A percentile compares a stretch with the other conserved stretches of the same genome.
phyloP scores from a whole-genome alignment of 2,329 filamentous ascomycete species.

The Sporothrix brasiliensis region DNA sequence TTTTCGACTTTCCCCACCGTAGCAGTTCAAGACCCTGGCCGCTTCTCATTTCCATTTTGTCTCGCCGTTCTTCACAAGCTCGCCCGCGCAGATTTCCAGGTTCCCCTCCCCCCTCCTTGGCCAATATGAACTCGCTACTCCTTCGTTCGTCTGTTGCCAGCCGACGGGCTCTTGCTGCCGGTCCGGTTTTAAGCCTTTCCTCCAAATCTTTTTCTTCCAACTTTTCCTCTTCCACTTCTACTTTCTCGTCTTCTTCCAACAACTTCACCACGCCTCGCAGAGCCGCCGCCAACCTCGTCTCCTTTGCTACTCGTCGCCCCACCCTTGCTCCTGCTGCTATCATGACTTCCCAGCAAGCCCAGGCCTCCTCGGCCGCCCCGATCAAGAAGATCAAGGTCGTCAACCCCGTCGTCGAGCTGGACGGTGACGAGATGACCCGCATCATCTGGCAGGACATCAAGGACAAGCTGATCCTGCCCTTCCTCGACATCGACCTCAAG shows the following conservation, averaged over 20 bases:
- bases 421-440: constrained; percentile 94
- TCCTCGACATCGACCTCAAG: constrained; percentile 96
- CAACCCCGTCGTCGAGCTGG: constrained; percentile 97
- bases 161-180: constrained; percentile 32
- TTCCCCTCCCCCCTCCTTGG: constrained; percentile 6
- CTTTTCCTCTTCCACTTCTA: constrained; percentile 30
- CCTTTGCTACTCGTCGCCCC: constrained; percentile 26
- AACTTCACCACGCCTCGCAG: constrained; percentile 26
- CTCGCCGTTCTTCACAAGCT: constrained; percentile 17
- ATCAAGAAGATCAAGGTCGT: constrained; percentile 95
- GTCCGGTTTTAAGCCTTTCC: constrained; percentile 34
- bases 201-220: constrained; percentile 32
- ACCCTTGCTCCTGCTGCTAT: constrained; percentile 42
- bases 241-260: constrained; percentile 26
- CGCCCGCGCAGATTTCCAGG: not conserved
- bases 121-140: constrained; percentile 34
- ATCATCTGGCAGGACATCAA: constrained; percentile 99
- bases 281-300: constrained; percentile 26
- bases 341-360: constrained; percentile 51
- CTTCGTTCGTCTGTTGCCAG: constrained; percentile 33
- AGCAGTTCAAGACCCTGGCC: constrained; percentile 16
- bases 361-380: constrained; percentile 32
- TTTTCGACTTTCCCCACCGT: not conserved
- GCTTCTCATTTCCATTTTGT: constrained; percentile 14
- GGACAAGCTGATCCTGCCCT: constrained; percentile 96